Conservation (phyloP, 2,329 filamentous ascomycete genomes). For the Eutypella sp. region DNA sequence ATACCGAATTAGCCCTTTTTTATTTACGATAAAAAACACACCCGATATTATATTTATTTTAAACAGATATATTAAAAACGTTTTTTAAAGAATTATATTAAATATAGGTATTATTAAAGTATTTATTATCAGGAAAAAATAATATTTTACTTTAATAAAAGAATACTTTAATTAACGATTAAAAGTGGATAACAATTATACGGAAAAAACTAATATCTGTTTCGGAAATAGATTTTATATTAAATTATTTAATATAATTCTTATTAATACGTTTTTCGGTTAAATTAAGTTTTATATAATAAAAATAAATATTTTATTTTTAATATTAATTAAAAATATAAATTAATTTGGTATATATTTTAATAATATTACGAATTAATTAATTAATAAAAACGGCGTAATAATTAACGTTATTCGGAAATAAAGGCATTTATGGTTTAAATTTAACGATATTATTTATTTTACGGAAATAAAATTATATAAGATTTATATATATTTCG, state of each 20-base stretch:
- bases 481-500: background rate
- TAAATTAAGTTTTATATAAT: background rate
- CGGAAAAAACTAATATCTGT: no score
- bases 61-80: no score
- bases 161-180: no score
- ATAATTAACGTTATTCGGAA: no score
- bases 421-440: no score
- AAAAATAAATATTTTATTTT: background rate
- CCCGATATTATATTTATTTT: no score
- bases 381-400: no score
- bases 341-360: background rate
- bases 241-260: background rate
- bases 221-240: background rate
- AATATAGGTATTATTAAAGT: background rate
- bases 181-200: no score
- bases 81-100: background rate
- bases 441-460: no score
- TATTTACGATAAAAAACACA: no score
- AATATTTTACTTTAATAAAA: no score
- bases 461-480: background rate
- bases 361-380: background rate
- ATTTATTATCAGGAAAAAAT: background rate
- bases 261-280: background rate
- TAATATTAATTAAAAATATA: background rate
- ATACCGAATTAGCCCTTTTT: no score